phyloP scores from a whole-genome alignment of 495 filamentous ascomycete species.

The Aspergillus panamensis region DNA sequence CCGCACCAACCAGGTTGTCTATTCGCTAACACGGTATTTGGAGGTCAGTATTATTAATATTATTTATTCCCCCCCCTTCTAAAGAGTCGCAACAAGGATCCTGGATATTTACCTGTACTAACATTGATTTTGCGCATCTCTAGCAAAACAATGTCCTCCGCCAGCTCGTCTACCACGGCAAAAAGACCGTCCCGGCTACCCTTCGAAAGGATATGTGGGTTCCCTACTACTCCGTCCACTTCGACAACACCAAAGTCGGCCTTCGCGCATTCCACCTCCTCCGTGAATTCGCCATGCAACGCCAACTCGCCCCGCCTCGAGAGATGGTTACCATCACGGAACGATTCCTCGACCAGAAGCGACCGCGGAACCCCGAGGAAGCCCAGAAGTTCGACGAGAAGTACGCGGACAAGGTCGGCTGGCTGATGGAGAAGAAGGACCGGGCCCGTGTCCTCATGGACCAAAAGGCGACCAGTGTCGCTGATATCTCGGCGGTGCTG shows the following conservation, averaged over 20 bases:
- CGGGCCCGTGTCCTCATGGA: constrained; percentile 68
- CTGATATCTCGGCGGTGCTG: constrained; percentile 81
- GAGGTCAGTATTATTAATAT: constrained; percentile 55
- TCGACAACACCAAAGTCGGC: constrained; percentile 62
- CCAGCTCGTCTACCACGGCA: constrained; percentile 85
- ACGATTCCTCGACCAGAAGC: constrained; percentile 48
- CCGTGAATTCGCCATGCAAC: constrained; percentile 65
- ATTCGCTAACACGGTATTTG: constrained; percentile 66
- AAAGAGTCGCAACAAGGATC: neutral
- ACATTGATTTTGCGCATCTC: neutral
- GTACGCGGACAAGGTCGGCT: constrained; percentile 41
- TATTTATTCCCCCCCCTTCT: no score
- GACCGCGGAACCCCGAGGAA: constrained; percentile 56
- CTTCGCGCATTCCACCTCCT: constrained; percentile 73
- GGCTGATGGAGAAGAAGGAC: constrained; percentile 49
- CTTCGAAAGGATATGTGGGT: constrained; percentile 90
- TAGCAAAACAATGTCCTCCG: constrained; percentile 64
- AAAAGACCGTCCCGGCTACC: constrained; percentile 74
- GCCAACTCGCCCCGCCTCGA: constrained; percentile 41
- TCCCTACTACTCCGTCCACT: constrained; percentile 72
- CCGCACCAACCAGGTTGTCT: constrained; percentile 76
- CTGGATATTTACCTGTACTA: neutral
- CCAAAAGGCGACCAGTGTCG: constrained; percentile 83
- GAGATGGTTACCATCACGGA: constrained; percentile 50
- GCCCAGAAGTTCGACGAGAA: constrained; percentile 44